Base-by-base conservation (phyloP, 371 early-diverging fungal genomes). In the Mucor indicus region DNA sequence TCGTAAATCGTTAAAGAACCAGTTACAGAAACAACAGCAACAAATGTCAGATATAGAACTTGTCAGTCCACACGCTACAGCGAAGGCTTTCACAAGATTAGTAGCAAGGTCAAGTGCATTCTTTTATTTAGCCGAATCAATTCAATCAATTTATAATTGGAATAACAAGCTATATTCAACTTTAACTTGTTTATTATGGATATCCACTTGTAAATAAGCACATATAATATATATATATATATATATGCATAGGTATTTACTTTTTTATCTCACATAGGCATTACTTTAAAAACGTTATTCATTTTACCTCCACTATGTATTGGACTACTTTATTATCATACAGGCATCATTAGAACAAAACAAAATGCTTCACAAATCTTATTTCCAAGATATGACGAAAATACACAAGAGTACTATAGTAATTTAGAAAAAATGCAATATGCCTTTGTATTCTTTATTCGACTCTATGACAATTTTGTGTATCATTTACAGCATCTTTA, bases 391-490 rank as follows among this genome's bases (percentile, higher is more conserved):
- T 72, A 46, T 31, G 69, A 72, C 39, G 72, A 72, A 31, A 58
- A 47, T 16, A 58, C 62, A 2, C 38, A 49, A 2, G 72, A 72
- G 42, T 72, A 72, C 36, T 62, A 53, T 30, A 36, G 31, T 27
- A 72, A 72, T 29, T 33, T 72, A 8, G 64, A 68, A 39, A 50
- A 50, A 11, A 61, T 59, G 55, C 72, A 72, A 27, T 48, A 68
- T 21, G 45, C 56, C 8, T 65, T 72, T 50, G 22, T 57, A 3
- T 65, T 66, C 23, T 35, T 60, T 17, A 68, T 65, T 16, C 53
- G 66, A 19, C 36, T 68, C 15, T 72, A 72, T 29, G 72, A 72
- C 31, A 66, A 72, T 25, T 38, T 72, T 7, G 60, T 54, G n/a
- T 66, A 63, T 33, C 72, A 72, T 23, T 27, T 57, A 1, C 58